Conservation (phyloP, 805 yeast genomes). For the Teunomyces lycoperdinae region DNA sequence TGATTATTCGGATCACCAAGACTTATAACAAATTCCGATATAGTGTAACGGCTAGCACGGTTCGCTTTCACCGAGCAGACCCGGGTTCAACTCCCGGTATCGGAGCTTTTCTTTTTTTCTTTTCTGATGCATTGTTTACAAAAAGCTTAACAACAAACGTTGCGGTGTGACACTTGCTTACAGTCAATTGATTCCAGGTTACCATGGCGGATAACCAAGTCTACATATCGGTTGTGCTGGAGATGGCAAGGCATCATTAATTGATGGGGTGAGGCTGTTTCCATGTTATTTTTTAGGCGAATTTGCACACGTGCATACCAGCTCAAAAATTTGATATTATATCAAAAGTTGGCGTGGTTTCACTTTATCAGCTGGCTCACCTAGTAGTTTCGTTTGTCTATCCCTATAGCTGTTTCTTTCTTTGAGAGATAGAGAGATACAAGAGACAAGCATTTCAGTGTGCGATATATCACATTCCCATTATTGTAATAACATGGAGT, state of each 20-base stretch:
- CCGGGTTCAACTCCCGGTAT: conserved; percentile 87
- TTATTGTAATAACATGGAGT: too few relatives aligned
- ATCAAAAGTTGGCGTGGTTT: neutral
- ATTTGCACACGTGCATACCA: neutral
- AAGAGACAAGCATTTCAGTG: too few relatives aligned
- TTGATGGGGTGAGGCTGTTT: neutral
- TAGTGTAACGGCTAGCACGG: conserved; percentile 82
- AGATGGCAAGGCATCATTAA: too few relatives aligned
- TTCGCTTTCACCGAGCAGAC: conserved; percentile 81
- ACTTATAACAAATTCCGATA: conserved; percentile 46
- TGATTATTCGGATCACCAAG: neutral
- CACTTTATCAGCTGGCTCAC: neutral
- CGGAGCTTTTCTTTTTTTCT: conserved; percentile 42
- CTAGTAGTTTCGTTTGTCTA: neutral
- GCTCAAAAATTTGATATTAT: neutral
- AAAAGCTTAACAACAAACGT: neutral
- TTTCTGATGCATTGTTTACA: neutral
- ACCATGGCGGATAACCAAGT: too few relatives aligned
- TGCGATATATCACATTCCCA: too few relatives aligned
- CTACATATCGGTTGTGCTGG: too few relatives aligned
- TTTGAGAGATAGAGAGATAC: too few relatives aligned
- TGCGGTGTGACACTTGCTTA: neutral
- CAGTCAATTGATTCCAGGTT: too few relatives aligned
- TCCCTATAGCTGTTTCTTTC: too few relatives aligned
- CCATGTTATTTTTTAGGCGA: neutral